phyloP scores from a whole-genome alignment of 2,329 filamentous ascomycete species.

The Fusarium denticulatum region DNA sequence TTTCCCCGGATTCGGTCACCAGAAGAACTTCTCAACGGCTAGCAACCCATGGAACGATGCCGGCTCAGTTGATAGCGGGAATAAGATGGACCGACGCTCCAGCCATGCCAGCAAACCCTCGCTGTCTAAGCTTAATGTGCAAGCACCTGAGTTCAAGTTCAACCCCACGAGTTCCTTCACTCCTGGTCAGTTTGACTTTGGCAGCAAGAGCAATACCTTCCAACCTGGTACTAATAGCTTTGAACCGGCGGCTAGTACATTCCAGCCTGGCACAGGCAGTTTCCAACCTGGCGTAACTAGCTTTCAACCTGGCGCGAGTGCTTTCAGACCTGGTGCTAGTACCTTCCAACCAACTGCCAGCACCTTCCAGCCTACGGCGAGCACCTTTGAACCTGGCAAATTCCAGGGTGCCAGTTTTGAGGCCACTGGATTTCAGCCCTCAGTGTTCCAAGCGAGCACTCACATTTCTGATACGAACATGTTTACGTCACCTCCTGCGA shows the following conservation, averaged over 20 bases:
- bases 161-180: slow-evolving; percentile 57
- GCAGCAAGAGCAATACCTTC: slow-evolving; percentile 53
- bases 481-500: slow-evolving; percentile 31
- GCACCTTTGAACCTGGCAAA: slow-evolving; percentile 18
- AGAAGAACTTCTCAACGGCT: slow-evolving; percentile 63
- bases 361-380: slow-evolving; percentile 4
- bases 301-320: slow-evolving; percentile 5
- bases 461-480: slow-evolving; percentile 22
- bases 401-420: slow-evolving; percentile 25
- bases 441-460: slow-evolving; percentile 55
- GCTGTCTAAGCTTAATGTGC: slow-evolving; percentile 84
- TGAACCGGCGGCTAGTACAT: slow-evolving; percentile 36
- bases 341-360: slow-evolving; percentile 57
- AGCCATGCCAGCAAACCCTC: slow-evolving; percentile 75
- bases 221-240: slow-evolving; percentile 52
- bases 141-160: slow-evolving; percentile 89
- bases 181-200: slow-evolving; percentile 38
- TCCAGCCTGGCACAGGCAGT: slow-evolving; percentile 9
- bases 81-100: slow-evolving; percentile 52
- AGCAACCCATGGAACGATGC: slow-evolving; percentile 73
- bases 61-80: slow-evolving; percentile 49
- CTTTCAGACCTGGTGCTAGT: slow-evolving; percentile 11
- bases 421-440: slow-evolving; percentile 53
- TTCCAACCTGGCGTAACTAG: slow-evolving; percentile 11
- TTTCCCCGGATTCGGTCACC: slow-evolving; percentile 60